phyloP scores from a whole-genome alignment of 2,329 filamentous ascomycete genomes.

The Talaromyces albobiverticillius region DNA sequence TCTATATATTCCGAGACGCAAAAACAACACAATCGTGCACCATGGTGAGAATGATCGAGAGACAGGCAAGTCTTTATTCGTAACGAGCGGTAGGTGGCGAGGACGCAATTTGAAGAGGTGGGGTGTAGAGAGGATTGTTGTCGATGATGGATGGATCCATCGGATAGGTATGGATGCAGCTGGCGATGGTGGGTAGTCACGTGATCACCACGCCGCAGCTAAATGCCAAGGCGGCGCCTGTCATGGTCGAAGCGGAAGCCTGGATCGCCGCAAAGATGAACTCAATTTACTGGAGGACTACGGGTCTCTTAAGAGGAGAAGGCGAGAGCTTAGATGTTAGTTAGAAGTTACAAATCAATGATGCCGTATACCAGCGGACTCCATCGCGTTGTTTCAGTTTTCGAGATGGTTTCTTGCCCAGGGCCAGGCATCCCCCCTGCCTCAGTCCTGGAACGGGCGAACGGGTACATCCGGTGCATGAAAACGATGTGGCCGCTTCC shows the following conservation, averaged over 20 bases:
- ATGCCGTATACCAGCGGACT: too few species aligned
- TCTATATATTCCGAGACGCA: slow-evolving; percentile 1
- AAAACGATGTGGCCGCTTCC: neutral
- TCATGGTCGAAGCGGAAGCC: too few species aligned
- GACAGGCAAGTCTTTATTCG: neutral
- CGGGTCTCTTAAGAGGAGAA: too few species aligned
- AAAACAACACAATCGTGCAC: neutral
- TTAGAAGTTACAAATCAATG: too few species aligned
- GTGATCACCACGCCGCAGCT: neutral
- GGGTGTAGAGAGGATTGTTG: neutral
- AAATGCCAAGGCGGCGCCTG: too few species aligned
- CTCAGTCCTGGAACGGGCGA: neutral
- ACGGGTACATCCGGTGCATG: neutral
- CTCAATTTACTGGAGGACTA: too few species aligned
- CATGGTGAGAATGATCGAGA: neutral
- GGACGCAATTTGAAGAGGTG: neutral
- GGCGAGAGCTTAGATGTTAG: too few species aligned
- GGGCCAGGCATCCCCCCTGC: too few species aligned
- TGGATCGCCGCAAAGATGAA: too few species aligned
- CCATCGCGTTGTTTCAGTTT: too few species aligned
- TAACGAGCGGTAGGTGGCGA: neutral
- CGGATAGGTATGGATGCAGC: too few species aligned
- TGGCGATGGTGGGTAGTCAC: neutral
- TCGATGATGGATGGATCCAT: too few species aligned
- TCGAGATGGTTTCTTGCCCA: neutral